A percentile compares a stretch with the other conserved stretches of the same genome.
These are phyloP conservation scores for Leishmania aethiopica DNA, from an alignment of 208 protist genomes.

Conservation along the genomic window DNA sequence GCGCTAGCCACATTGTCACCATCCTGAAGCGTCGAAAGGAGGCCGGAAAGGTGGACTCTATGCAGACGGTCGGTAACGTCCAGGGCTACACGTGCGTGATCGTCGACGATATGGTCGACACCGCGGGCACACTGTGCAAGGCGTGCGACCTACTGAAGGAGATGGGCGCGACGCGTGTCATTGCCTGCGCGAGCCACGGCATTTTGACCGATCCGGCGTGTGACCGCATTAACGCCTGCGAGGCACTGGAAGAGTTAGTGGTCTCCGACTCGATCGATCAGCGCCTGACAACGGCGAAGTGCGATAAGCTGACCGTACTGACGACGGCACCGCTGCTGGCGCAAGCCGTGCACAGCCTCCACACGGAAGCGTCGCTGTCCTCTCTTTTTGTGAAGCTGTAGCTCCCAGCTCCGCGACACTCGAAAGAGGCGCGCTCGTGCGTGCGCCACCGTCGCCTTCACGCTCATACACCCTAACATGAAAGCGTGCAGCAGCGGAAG, in stretches of 20 bases:
- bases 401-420: neutral
- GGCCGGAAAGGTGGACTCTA: conserved; percentile 92
- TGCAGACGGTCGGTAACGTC: conserved; percentile 96
- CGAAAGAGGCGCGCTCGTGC: neutral
- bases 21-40: conserved; percentile 92
- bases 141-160: conserved; percentile 89
- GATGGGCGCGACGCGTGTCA: conserved; percentile 92
- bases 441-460: neutral
- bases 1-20: conserved; percentile 89
- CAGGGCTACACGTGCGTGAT: conserved; percentile 94
- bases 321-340: conserved; percentile 89
- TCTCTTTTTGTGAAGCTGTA: conserved; percentile 80
- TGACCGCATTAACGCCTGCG: conserved; percentile 88
- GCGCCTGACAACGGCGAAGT: conserved; percentile 58
- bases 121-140: conserved; percentile 94
- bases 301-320: conserved; percentile 89
- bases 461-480: neutral
- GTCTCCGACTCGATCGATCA: conserved; percentile 93
- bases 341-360: conserved; percentile 84
- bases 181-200: conserved; percentile 95
- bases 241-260: conserved; percentile 90
- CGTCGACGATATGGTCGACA: conserved; percentile 98
- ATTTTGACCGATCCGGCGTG: conserved; percentile 93
- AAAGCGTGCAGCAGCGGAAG: neutral
- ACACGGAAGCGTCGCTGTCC: conserved; percentile 82